Evolutionary conservation across 73 alveolate genomes (phyloP).

Genomic region (Loxodes magnus): DNA sequence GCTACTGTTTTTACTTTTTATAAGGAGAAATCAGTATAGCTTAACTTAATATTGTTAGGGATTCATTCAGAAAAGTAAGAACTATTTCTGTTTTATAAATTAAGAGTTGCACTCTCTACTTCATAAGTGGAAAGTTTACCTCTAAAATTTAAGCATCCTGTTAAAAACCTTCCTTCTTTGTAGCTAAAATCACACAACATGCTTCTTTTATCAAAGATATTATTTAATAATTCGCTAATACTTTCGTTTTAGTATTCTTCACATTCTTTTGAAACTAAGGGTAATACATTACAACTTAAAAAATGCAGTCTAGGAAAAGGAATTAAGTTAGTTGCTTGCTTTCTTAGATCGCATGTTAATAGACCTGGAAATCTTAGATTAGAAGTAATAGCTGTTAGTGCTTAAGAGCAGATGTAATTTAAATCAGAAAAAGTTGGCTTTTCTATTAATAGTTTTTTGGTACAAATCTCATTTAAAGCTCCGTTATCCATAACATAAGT

Average conservation of each 20-base stretch:
- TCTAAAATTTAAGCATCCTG: slow-evolving; percentile 21
- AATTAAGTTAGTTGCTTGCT: slow-evolving; percentile 29
- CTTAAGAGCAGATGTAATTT: slow-evolving; percentile 19
- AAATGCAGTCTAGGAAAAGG: slow-evolving; percentile 58
- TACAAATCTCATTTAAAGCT: slow-evolving; percentile 39
- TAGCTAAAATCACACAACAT: slow-evolving; percentile 24
- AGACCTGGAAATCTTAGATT: slow-evolving; percentile 39
- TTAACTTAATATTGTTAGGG: slow-evolving; percentile 19
- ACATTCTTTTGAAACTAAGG: neutral
- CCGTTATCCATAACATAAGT: slow-evolving; percentile 2
- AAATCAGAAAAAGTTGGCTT: slow-evolving; percentile 27
- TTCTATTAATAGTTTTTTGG: slow-evolving; percentile 1
- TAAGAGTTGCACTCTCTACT: slow-evolving; percentile 68
- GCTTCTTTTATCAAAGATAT: slow-evolving; percentile 20
- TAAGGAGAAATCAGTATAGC: slow-evolving; percentile 17
- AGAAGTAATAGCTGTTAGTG: slow-evolving; percentile 30
- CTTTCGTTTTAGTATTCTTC: neutral
- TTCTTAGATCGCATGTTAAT: slow-evolving; percentile 31
- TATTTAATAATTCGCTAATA: slow-evolving; percentile 5
- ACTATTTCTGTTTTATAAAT: slow-evolving; percentile 59
- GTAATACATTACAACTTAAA: neutral
- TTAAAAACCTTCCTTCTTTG: slow-evolving; percentile 14
- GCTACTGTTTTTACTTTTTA: slow-evolving; percentile 9
- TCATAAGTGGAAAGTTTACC: slow-evolving; percentile 49
- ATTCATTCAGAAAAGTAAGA: slow-evolving; percentile 22